phyloP scores from a whole-genome alignment of 2,329 filamentous ascomycete species.

The Mycogone perniciosa region DNA sequence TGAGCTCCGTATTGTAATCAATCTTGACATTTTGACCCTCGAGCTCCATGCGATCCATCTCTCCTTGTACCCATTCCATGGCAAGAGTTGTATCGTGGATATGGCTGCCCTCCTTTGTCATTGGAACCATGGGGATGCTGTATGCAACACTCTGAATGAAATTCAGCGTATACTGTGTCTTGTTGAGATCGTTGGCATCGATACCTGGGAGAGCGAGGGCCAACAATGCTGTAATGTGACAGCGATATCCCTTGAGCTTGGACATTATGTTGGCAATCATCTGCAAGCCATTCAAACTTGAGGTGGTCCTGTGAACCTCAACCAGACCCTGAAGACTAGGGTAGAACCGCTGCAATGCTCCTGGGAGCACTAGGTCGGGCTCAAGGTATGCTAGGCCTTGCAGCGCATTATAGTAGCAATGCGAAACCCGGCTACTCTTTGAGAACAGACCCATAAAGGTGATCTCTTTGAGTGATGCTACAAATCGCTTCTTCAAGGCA shows the following conservation, averaged over 20 bases:
- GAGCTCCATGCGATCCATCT: constrained; percentile 89
- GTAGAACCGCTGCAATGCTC: constrained; percentile 91
- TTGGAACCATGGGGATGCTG: constrained; percentile 84
- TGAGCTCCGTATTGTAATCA: constrained; percentile 75
- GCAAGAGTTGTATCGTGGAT: constrained; percentile 71
- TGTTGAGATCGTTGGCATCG: constrained; percentile 94
- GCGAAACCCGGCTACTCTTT: constrained; percentile 87
- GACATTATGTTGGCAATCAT: constrained; percentile 89
- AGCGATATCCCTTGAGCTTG: constrained; percentile 90
- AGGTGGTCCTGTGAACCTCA: constrained; percentile 93
- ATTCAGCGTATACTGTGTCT: constrained; percentile 88
- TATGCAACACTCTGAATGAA: constrained; percentile 96
- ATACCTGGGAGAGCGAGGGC: constrained; percentile 90
- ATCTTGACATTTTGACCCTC: constrained; percentile 81
- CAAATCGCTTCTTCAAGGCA: constrained; percentile 81
- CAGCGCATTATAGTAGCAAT: constrained; percentile 83
- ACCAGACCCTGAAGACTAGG: constrained; percentile 94
- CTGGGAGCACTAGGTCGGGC: constrained; percentile 84
- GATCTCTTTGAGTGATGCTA: constrained; percentile 81
- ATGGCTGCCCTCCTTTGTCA: constrained; percentile 54
- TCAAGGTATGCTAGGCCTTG: constrained; percentile 88
- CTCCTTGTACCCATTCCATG: constrained; percentile 86
- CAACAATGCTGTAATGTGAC: constrained; percentile 90
- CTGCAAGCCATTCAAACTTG: constrained; percentile 84
- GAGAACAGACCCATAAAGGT: constrained; percentile 98